Conservation (phyloP, 1,284 basidiomycete genomes). For the Fereydounia khargensis region DNA sequence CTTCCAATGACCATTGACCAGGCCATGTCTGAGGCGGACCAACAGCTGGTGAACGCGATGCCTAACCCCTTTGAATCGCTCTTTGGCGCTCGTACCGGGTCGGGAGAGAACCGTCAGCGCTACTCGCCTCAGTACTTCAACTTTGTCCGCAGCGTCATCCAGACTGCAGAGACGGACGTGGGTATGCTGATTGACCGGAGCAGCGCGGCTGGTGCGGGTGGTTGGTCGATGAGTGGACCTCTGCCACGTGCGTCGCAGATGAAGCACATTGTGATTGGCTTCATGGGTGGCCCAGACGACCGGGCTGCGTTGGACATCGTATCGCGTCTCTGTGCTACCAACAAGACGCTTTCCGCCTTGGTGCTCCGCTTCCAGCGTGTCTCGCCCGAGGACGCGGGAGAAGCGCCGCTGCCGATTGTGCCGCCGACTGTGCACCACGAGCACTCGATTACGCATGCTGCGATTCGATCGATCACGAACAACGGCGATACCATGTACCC, state of each 20-base stretch:
- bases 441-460: slow-evolving; percentile 10
- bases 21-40: background rate
- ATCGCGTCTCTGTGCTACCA: slow-evolving; percentile 26
- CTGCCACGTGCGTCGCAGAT: slow-evolving; percentile 38
- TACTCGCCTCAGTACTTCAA: slow-evolving; percentile 60
- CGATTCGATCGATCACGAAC: slow-evolving; percentile 3
- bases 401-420: slow-evolving; percentile 20
- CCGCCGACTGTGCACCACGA: slow-evolving; percentile 47
- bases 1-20: slow-evolving; percentile 70
- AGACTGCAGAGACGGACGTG: slow-evolving; percentile 62
- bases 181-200: slow-evolving; percentile 78
- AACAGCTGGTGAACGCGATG: slow-evolving; percentile 17
- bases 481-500: slow-evolving; percentile 47
- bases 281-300: slow-evolving; percentile 90
- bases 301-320: slow-evolving; percentile 67
- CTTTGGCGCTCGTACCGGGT: slow-evolving; percentile 28
- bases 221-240: background rate
- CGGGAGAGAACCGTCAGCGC: slow-evolving; percentile 5
- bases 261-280: slow-evolving; percentile 77
- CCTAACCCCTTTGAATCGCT: slow-evolving; percentile 40
- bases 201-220: slow-evolving; percentile 56
- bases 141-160: slow-evolving; percentile 76
- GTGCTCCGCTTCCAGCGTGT: slow-evolving; percentile 34
- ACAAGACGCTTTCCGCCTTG: slow-evolving; percentile 24
- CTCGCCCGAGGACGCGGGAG: slow-evolving; percentile 28